phyloP scores from a whole-genome alignment of 2,329 filamentous ascomycete species.

The Ambrosiella xylebori region DNA sequence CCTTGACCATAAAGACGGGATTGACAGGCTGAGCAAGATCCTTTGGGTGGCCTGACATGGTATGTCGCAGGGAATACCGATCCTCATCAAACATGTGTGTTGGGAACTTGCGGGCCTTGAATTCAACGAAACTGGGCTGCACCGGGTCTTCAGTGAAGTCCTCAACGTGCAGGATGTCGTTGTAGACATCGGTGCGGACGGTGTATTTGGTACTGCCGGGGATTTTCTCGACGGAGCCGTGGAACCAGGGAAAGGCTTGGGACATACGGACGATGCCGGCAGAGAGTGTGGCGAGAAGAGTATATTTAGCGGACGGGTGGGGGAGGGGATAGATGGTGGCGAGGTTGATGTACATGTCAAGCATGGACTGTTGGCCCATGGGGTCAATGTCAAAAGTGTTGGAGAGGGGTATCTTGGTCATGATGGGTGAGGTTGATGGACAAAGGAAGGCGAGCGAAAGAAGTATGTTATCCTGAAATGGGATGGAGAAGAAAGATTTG shows the following conservation, averaged over 20 bases:
- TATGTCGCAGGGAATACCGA: not conserved
- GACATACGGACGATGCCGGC: not conserved
- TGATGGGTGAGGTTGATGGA: not conserved
- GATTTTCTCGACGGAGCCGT: not conserved
- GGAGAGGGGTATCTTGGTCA: not conserved
- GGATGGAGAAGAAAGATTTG: no score
- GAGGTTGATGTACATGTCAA: not conserved
- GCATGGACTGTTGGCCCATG: not conserved
- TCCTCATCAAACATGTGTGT: not conserved
- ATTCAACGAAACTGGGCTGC: not conserved
- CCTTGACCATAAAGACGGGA: not conserved
- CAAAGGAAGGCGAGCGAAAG: no score
- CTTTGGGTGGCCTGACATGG: not conserved
- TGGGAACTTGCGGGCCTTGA: not conserved
- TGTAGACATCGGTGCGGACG: not conserved
- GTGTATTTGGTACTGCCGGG: not conserved
- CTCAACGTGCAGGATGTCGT: not conserved
- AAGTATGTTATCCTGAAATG: no score
- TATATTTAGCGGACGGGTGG: not conserved
- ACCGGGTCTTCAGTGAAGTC: constrained; percentile 3
- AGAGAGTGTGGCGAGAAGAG: not conserved
- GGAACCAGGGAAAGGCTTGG: not conserved
- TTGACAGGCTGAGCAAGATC: not conserved
- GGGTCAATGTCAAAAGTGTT: not conserved
- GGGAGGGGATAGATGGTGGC: not conserved